Conservation (phyloP, 2,329 filamentous ascomycete species). For the Fusarium nanum region DNA sequence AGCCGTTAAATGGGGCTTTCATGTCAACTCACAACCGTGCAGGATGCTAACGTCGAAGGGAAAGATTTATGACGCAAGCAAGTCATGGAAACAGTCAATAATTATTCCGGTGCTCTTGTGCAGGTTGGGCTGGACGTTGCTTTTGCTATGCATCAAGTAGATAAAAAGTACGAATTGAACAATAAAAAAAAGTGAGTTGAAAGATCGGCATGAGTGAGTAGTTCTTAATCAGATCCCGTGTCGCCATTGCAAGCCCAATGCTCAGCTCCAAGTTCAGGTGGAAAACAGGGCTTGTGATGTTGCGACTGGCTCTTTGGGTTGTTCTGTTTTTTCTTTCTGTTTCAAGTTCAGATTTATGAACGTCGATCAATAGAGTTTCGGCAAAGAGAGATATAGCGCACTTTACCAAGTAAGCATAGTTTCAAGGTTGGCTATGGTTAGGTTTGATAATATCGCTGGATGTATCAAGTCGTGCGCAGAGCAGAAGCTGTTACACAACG, state of each 20-base stretch:
- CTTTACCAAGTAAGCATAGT: conserved; percentile 23
- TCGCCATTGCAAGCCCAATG: neutral
- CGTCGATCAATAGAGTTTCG: neutral
- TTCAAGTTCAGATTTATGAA: neutral
- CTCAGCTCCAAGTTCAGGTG: conserved; percentile 41
- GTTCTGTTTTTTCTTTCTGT: neutral
- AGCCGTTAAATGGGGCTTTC: conserved; percentile 4
- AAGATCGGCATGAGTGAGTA: neutral
- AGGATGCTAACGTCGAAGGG: neutral
- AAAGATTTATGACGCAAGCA: conserved; percentile 19
- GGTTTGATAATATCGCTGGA: neutral
- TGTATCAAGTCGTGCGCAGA: neutral
- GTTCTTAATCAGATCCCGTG: neutral
- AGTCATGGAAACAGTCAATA: conserved; percentile 27
- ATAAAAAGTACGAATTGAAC: neutral
- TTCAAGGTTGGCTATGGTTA: conserved; percentile 25
- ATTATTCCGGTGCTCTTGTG: neutral
- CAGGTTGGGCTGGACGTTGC: neutral
- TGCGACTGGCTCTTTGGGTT: conserved; percentile 6
- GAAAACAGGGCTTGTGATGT: conserved; percentile 7
- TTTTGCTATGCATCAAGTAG: neutral
- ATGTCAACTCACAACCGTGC: conserved; percentile 3
- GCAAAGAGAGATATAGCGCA: neutral
- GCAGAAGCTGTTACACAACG: neutral
- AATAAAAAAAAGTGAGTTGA: neutral